A percentile compares a stretch with the other conserved stretches of the same genome.
phyloP scores from a whole-genome alignment of 495 filamentous ascomycete species.

The Neurospora sp. region DNA sequence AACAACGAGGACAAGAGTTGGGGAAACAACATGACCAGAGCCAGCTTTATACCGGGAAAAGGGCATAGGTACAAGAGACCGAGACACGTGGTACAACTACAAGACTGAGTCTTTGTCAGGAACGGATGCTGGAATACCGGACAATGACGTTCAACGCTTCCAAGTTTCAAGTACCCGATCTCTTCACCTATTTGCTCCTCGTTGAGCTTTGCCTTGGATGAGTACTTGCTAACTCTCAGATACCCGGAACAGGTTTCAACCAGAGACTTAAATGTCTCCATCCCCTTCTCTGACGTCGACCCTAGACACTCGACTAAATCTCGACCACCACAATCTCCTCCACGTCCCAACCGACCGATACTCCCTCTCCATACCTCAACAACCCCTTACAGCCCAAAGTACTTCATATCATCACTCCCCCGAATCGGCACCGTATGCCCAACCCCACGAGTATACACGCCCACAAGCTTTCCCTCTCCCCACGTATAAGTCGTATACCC shows the following conservation, averaged over 20 bases:
- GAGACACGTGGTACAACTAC: not conserved
- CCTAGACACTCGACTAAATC: not conserved
- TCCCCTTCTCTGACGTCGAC: not conserved
- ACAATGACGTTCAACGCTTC: not conserved
- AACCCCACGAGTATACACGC: conserved; percentile 13
- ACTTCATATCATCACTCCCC: conserved; percentile 15
- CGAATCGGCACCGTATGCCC: conserved; percentile 16
- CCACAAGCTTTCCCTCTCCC: conserved; percentile 9
- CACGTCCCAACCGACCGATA: not conserved
- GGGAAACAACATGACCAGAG: too few species aligned
- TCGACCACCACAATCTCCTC: not conserved
- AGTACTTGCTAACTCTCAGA: not conserved
- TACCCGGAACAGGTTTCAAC: not conserved
- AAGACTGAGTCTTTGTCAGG: not conserved
- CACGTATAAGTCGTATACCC: conserved; percentile 14
- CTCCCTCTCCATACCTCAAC: not conserved
- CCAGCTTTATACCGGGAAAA: too few species aligned
- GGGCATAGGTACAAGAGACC: too few species aligned
- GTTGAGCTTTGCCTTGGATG: not conserved
- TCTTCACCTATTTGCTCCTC: not conserved
- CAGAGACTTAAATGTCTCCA: not conserved
- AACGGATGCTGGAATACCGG: not conserved
- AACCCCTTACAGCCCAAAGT: conserved; percentile 9
- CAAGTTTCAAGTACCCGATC: not conserved
- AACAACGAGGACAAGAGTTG: not conserved